Base-by-base conservation (phyloP, 2,329 filamentous ascomycete genomes). In the Hymenoscyphus infarciens region DNA sequence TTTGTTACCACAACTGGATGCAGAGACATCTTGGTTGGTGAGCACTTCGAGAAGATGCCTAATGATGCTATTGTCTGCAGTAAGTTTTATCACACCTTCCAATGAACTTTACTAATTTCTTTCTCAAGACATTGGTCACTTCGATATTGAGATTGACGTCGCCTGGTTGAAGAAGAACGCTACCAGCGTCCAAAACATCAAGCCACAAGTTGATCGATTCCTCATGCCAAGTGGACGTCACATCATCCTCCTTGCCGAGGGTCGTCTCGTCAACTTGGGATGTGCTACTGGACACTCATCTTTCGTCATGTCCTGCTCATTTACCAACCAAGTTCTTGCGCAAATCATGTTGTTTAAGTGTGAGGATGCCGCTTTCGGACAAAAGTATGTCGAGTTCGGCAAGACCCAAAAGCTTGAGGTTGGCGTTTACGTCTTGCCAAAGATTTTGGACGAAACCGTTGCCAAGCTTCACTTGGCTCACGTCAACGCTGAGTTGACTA, bases 261-360 rank as follows among this genome's bases (percentile, higher is more conserved):
- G 95, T 73, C 94, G 95, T 84, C 90, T 99, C 70, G 95, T 99
- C 83, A 99, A 99, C 89, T 86, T 99, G 74, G 95, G 95, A 80
- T 99, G 95, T 81, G 95, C 95, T 77, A 99, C 95, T 69, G 95
- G 95, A 72, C 95, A 99, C 90, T 97, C 93, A 72, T 98, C 94
- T 60, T 99, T 99, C 81, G 95, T 99, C 85, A 98, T 99, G 95
- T 97, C 93, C 74, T 99, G 95, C 90, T 98, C 94, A 69, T 99
- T 99, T 90, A 96, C 93, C 87, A 99, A 99, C 90, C 95, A 99
- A 87, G 95, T 98, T 74, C 91, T 99, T 78, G 95, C 95, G 72
- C 95, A 99, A 85, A 98, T 99, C 83, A 89, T 96, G 84, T 84
- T 99, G 75, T 99, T 81, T 90, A 98, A 98, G 90, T 89, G 87